These are phyloP conservation scores for Wickerhamomyces kurtzmanii DNA, from an alignment of 805 yeast species.

Conservation along the genomic window DNA sequence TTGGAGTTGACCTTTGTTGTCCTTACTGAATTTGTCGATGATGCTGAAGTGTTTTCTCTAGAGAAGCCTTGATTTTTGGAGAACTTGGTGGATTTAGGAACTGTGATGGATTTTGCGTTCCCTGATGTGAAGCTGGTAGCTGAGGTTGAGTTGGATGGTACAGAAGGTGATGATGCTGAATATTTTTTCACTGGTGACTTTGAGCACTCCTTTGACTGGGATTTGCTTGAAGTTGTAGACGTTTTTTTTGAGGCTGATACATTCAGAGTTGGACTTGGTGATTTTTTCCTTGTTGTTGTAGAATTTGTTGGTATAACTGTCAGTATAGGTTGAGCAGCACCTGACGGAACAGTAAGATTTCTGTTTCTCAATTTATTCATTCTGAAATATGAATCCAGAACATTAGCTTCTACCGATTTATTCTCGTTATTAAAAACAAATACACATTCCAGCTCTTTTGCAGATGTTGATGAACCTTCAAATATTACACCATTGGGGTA, in stretches of 20 bases:
- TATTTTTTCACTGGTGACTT: slow-evolving; percentile 11
- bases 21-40: too few species aligned
- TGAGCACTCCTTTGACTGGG: slow-evolving; percentile 13
- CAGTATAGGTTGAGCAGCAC: too few species aligned
- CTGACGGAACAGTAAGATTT: too few species aligned
- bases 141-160: slow-evolving; percentile 15
- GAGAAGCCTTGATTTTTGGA: slow-evolving; percentile 1
- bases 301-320: too few species aligned
- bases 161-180: slow-evolving; percentile 10
- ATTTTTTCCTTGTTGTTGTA: background rate
- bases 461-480: slow-evolving; percentile 6
- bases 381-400: slow-evolving; percentile 1
- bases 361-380: slow-evolving; percentile 1
- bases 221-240: slow-evolving; percentile 1
- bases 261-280: background rate
- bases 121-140: background rate
- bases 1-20: too few species aligned
- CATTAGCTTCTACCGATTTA: background rate
- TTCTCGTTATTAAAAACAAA: slow-evolving; percentile 9
- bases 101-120: too few species aligned
- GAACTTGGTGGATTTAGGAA: background rate
- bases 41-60: too few species aligned
- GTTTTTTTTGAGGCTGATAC: background rate
- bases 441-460: slow-evolving; percentile 12
- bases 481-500: slow-evolving; percentile 5